Percentiles rank a stretch among this genome's conserved stretches.
These are phyloP conservation scores for Starmerella vaccinii DNA, from an alignment of 805 yeast genomes.

Conservation along the genomic window DNA sequence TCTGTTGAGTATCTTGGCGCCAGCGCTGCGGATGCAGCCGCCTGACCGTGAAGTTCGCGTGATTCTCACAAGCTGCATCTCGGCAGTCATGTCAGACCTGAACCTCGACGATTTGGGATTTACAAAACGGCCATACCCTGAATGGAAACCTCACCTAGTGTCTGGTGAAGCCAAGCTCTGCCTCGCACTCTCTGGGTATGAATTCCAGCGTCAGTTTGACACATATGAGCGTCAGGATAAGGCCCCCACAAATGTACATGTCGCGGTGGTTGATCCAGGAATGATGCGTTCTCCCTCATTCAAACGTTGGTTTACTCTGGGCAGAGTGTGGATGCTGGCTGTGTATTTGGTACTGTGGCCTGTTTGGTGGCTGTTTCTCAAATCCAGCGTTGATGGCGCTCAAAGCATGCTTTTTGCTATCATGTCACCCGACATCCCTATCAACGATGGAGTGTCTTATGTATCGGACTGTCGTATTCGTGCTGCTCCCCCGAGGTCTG, in stretches of 20 bases:
- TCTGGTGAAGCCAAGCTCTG: conserved; percentile 77
- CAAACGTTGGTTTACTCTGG: conserved; percentile 69
- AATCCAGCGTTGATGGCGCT: conserved; percentile 66
- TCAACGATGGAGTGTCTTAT: conserved; percentile 54
- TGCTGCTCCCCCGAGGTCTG: conserved; percentile 44
- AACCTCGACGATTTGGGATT: conserved; percentile 52
- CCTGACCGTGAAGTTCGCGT: conserved; percentile 90
- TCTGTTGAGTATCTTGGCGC: conserved; percentile 66
- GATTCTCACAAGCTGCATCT: conserved; percentile 63
- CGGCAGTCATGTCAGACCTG: conserved; percentile 63
- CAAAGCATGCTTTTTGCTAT: conserved; percentile 64
- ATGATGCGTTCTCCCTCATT: conserved; percentile 80
- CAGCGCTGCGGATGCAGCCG: conserved; percentile 78
- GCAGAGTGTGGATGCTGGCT: conserved; percentile 40
- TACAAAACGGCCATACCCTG: conserved; percentile 46
- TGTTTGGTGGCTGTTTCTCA: conserved; percentile 68
- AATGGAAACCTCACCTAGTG: conserved; percentile 56
- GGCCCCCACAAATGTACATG: conserved; percentile 56
- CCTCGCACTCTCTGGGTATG: conserved; percentile 63
- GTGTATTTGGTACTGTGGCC: conserved; percentile 67
- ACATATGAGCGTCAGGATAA: conserved; percentile 53
- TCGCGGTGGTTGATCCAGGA: conserved; percentile 83
- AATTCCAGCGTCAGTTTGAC: conserved; percentile 58
- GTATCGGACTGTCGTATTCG: conserved; percentile 59
- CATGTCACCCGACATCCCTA: conserved; percentile 59